Conservation (phyloP, 2,329 filamentous ascomycete genomes). For the Diaporthe sp. region DNA sequence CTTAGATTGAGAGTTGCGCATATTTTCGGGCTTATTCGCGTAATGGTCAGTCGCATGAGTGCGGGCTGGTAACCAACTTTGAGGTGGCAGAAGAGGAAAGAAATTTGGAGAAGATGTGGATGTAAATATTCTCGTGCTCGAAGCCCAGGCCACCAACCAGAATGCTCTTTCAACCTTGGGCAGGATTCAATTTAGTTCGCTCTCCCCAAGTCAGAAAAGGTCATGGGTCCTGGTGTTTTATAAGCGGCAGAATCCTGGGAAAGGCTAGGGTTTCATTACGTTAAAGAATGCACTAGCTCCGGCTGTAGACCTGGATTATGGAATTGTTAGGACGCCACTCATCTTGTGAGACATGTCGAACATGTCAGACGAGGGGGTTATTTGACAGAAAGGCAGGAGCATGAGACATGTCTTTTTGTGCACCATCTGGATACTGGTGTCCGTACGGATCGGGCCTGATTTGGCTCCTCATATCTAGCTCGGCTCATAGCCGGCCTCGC, state of each 20-base stretch:
- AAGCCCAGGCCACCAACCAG: not conserved
- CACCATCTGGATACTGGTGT: not conserved
- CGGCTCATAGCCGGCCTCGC: not conserved
- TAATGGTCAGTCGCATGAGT: not conserved
- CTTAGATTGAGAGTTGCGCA: not conserved
- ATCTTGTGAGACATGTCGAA: not conserved
- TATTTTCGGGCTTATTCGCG: not conserved
- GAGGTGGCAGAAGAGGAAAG: not conserved
- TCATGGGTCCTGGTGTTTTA: not conserved
- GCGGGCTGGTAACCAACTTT: not conserved
- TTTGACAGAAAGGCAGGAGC: not conserved
- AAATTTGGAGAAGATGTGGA: not conserved
- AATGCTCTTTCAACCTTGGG: not conserved
- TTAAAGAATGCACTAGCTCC: constrained; percentile 5
- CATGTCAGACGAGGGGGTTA: constrained; percentile 1
- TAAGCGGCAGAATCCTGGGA: not conserved
- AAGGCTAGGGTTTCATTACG: not conserved
- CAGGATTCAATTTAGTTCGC: not conserved
- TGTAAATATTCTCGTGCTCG: not conserved
- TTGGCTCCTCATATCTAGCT: not conserved
- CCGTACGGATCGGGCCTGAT: not conserved
- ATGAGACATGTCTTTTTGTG: not conserved
- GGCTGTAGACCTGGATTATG: not conserved
- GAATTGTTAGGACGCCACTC: not conserved
- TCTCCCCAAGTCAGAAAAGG: not conserved